phyloP scores from a whole-genome alignment of 2,329 filamentous ascomycete genomes.

The Paraconiothyrium sp. region DNA sequence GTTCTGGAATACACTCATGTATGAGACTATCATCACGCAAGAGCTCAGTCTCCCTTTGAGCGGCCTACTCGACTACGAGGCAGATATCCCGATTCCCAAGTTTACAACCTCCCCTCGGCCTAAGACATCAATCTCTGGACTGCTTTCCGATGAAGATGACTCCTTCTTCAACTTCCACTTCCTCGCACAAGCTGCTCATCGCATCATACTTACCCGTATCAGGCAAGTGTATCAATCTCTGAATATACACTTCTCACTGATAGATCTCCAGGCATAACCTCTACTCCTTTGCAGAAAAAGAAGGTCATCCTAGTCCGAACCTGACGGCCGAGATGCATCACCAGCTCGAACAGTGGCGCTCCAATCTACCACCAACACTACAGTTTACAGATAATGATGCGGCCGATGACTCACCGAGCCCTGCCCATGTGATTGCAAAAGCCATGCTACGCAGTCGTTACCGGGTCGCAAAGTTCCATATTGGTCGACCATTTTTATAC shows the following conservation, averaged over 20 bases:
- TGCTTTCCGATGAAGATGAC: constrained; percentile 58
- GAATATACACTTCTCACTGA: not conserved
- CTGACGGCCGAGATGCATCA: constrained; percentile 63
- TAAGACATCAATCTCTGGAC: constrained; percentile 44
- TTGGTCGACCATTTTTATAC: constrained; percentile 50
- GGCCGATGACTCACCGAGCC: constrained; percentile 39
- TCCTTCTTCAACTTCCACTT: constrained; percentile 67
- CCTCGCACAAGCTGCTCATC: constrained; percentile 64
- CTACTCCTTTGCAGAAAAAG: constrained; percentile 58
- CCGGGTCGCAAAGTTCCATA: constrained; percentile 50
- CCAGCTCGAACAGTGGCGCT: constrained; percentile 65
- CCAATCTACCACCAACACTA: constrained; percentile 59
- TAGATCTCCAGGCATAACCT: constrained; percentile 50
- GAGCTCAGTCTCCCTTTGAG: constrained; percentile 63
- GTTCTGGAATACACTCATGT: constrained; percentile 66
- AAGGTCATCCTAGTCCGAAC: constrained; percentile 54
- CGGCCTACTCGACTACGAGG: constrained; percentile 61
- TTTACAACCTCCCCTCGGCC: constrained; percentile 58
- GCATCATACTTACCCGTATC: constrained; percentile 64
- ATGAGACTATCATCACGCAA: constrained; percentile 65
- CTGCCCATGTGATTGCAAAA: constrained; percentile 50
- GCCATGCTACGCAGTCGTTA: constrained; percentile 52
- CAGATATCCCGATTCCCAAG: constrained; percentile 63
- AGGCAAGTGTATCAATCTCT: constrained; percentile 32
- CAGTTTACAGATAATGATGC: constrained; percentile 55